Conservation (phyloP, 805 yeast genomes). For the Zygosaccharomyces pseudorouxii region DNA sequence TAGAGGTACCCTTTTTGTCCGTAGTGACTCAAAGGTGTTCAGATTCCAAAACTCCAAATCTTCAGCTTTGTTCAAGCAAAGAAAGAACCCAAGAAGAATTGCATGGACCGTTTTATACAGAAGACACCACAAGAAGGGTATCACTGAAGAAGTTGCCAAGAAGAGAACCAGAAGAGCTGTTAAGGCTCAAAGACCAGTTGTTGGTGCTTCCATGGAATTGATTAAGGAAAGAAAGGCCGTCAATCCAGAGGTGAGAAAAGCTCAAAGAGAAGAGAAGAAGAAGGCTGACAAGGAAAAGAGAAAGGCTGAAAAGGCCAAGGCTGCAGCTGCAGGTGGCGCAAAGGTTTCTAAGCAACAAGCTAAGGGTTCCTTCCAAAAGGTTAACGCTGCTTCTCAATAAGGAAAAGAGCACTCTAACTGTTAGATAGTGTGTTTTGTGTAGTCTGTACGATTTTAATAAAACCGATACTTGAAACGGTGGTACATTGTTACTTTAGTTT, state of each 20-base stretch:
- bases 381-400: constrained; percentile 95
- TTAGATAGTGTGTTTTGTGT: constrained; percentile 7
- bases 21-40: constrained; percentile 99
- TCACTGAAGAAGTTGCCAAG: constrained; percentile 96
- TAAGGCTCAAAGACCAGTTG: constrained; percentile 98
- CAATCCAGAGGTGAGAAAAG: constrained; percentile 97
- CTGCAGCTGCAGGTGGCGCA: constrained; percentile 69
- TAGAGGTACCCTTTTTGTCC: constrained; percentile 97
- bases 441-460: constrained; percentile 7
- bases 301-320: constrained; percentile 85
- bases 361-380: constrained; percentile 98
- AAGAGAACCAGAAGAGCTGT: constrained; percentile 96
- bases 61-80: constrained; percentile 97
- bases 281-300: constrained; percentile 79
- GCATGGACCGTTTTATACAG: constrained; percentile 99
- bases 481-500: not conserved
- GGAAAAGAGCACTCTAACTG: constrained; percentile 11
- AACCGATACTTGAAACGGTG: constrained; percentile 8
- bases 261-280: constrained; percentile 89
- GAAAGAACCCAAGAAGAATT: constrained; percentile 99
- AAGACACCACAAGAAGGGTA: constrained; percentile 99
- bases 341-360: constrained; percentile 92
- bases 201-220: constrained; percentile 98
- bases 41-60: constrained; percentile 98
- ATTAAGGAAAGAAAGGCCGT: constrained; percentile 95